These are phyloP conservation scores for Pseudogymnoascus verrucosus DNA, from an alignment of 2,329 filamentous ascomycete species.

Conservation along the genomic window DNA sequence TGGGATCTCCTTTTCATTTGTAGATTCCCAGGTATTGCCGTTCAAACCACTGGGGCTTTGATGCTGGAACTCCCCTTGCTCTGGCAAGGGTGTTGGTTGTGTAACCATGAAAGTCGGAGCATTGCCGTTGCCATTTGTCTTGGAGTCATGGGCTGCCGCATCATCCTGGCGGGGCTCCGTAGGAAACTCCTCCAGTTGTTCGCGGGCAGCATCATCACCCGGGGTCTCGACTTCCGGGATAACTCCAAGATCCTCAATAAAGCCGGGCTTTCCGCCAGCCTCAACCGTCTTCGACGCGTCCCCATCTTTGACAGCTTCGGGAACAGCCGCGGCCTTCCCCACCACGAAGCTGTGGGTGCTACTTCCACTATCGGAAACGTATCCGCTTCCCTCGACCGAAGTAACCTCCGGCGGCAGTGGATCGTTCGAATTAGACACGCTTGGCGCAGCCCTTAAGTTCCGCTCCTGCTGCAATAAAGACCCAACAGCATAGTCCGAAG, in stretches of 20 bases:
- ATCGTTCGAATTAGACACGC: constrained; percentile 50
- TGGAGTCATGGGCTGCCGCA: background rate
- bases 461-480: constrained; percentile 47
- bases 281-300: background rate
- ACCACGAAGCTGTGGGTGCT: constrained; percentile 35
- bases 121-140: constrained; percentile 12
- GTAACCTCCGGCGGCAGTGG: constrained; percentile 65
- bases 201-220: constrained; percentile 7
- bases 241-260: constrained; percentile 8
- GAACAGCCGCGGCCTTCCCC: constrained; percentile 16
- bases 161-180: background rate
- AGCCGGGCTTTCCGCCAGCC: constrained; percentile 1
- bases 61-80: constrained; percentile 26
- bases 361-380: constrained; percentile 50
- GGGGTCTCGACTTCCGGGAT: constrained; percentile 7
- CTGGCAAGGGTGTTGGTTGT: constrained; percentile 38
- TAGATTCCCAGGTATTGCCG: background rate
- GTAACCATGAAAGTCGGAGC: constrained; percentile 37
- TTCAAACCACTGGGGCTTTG: constrained; percentile 23
- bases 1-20: constrained; percentile 31
- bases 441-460: constrained; percentile 40
- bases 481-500: constrained; percentile 53
- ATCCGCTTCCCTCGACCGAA: constrained; percentile 57
- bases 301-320: background rate
- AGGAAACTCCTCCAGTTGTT: constrained; percentile 3